Percentiles rank a stretch among this genome's conserved stretches.
These are phyloP conservation scores for Ilyonectria destructans DNA, from an alignment of 2,329 filamentous ascomycete species.

Conservation along the genomic window DNA sequence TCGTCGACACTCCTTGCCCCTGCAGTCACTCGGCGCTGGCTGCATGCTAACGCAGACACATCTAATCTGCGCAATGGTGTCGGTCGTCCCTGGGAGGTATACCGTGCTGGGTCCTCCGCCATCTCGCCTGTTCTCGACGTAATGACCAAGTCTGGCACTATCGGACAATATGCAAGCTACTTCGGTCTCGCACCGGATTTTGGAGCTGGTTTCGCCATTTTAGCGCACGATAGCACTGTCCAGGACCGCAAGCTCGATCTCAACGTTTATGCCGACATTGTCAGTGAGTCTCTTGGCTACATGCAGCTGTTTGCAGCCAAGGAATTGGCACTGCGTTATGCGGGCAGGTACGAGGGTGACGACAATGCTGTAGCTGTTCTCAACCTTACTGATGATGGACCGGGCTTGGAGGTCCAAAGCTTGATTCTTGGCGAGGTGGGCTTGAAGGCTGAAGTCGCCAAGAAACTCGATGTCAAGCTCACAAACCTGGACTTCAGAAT, in stretches of 20 bases:
- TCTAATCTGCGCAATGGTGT: constrained; percentile 55
- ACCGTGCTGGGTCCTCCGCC: constrained; percentile 44
- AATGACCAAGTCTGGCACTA: constrained; percentile 48
- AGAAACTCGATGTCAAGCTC: constrained; percentile 38
- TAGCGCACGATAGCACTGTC: constrained; percentile 51
- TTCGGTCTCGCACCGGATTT: constrained; percentile 40
- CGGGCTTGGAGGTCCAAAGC: constrained; percentile 47
- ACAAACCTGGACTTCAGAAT: constrained; percentile 49
- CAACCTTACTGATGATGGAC: constrained; percentile 41
- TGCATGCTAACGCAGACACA: constrained; percentile 49
- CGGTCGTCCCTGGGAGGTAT: constrained; percentile 54
- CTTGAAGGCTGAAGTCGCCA: constrained; percentile 37
- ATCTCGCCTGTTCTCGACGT: constrained; percentile 47
- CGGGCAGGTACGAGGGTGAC: constrained; percentile 12
- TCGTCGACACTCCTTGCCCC: constrained; percentile 42
- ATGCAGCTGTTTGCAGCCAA: constrained; percentile 30
- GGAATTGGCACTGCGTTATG: constrained; percentile 34
- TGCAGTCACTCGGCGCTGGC: constrained; percentile 51
- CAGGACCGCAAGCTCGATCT: constrained; percentile 49
- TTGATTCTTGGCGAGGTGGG: constrained; percentile 37
- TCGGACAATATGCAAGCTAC: constrained; percentile 51
- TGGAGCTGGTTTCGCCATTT: constrained; percentile 52
- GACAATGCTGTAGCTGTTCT: background rate
- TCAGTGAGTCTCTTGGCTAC: constrained; percentile 43
- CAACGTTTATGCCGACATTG: constrained; percentile 54